Conservation (phyloP, 1,139 yeast genomes). For the Candida frijolesensis region DNA sequence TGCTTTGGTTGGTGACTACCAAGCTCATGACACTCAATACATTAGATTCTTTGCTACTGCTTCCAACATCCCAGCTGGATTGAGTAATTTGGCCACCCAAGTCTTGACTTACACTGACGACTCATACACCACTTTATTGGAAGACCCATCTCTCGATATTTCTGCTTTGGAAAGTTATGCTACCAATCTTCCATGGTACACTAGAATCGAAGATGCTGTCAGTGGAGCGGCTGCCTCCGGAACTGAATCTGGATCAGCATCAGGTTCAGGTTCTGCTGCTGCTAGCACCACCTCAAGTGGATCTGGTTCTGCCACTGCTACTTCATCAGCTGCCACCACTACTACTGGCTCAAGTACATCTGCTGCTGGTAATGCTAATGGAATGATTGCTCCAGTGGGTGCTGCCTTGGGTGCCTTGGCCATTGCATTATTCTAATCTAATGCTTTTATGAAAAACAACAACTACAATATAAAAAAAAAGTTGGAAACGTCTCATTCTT, state of each 20-base stretch:
- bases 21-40: constrained; percentile 28
- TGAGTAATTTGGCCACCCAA: constrained; percentile 38
- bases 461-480: neutral
- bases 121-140: constrained; percentile 44
- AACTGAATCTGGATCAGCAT: constrained; percentile 13
- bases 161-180: constrained; percentile 35
- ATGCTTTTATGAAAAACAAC: neutral
- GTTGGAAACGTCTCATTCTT: neutral
- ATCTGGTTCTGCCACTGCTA: constrained; percentile 5
- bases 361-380: constrained; percentile 18
- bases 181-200: constrained; percentile 46
- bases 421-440: constrained; percentile 38
- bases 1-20: constrained; percentile 42
- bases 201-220: constrained; percentile 29
- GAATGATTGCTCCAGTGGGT: constrained; percentile 33
- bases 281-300: neutral
- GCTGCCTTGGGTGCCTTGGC: constrained; percentile 40
- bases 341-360: constrained; percentile 8
- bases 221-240: constrained; percentile 13
- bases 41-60: constrained; percentile 38
- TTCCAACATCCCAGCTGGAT: constrained; percentile 31
- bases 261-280: constrained; percentile 2
- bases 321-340: constrained; percentile 12
- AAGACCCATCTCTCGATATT: constrained; percentile 25
- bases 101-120: constrained; percentile 43